Conservation (phyloP, 257 asterid genomes). For the Lycium barbarum region DNA sequence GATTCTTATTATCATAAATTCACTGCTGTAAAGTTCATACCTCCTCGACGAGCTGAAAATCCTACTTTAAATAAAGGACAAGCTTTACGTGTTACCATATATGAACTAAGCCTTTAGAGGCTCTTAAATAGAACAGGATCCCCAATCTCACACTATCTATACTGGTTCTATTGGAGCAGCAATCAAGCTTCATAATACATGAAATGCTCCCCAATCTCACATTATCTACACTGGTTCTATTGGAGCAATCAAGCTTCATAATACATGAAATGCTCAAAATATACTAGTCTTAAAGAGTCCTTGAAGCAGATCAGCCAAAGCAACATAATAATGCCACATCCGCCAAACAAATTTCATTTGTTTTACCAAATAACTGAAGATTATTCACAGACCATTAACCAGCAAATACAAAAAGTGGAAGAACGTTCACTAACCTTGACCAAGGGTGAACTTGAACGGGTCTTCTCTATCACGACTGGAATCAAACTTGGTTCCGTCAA, state of each 20-base stretch:
- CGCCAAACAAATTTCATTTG: background rate
- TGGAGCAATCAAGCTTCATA: background rate
- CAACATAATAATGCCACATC: background rate
- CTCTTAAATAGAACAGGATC: background rate
- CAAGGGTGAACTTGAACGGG: slow-evolving; percentile 72
- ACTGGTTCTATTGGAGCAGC: background rate
- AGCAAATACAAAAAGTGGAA: background rate
- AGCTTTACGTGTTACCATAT: background rate
- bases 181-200: background rate
- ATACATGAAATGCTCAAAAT: background rate
- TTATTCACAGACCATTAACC: background rate
- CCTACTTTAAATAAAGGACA: background rate
- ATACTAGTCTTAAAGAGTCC: background rate
- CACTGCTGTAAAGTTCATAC: background rate
- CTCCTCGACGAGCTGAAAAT: background rate
- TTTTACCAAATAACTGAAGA: background rate
- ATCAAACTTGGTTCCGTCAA: slow-evolving; percentile 76
- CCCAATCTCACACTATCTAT: background rate
- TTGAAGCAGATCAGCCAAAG: background rate
- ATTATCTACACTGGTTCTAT: background rate
- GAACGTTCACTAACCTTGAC: slow-evolving; percentile 58
- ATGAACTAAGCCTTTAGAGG: background rate
- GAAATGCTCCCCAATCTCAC: background rate
- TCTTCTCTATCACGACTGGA: slow-evolving; percentile 72
- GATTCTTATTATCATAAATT: background rate